phyloP scores from a whole-genome alignment of 768 basidiomycete species.

The Mycena belliarum region DNA sequence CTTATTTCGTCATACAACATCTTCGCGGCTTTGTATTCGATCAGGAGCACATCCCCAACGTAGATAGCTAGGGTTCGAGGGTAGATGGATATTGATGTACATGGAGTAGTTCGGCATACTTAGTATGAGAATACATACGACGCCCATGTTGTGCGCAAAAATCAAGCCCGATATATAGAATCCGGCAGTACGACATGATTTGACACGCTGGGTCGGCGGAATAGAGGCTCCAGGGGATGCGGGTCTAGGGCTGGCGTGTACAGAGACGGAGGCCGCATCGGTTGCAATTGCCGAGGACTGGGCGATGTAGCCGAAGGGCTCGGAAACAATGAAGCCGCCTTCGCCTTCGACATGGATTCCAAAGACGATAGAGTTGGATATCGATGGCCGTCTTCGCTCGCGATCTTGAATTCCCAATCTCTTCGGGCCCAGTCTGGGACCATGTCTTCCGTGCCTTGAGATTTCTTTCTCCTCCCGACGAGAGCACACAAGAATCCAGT shows the following conservation, averaged over 20 bases:
- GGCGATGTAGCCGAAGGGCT: conserved; percentile 17
- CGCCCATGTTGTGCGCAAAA: neutral
- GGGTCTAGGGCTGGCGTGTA: conserved; percentile 31
- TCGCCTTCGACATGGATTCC: conserved; percentile 36
- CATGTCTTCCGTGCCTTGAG: conserved; percentile 50
- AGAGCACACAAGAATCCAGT: conserved; percentile 60
- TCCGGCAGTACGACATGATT: conserved; percentile 8
- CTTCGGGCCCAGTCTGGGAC: conserved; percentile 65
- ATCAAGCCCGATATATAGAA: neutral
- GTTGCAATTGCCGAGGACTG: conserved; percentile 18
- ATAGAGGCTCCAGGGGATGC: conserved; percentile 38
- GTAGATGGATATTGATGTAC: too few species aligned
- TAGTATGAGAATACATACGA: neutral
- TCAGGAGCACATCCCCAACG: too few species aligned
- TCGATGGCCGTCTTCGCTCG: conserved; percentile 46
- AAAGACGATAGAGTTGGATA: conserved; percentile 46
- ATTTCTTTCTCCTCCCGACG: conserved; percentile 40
- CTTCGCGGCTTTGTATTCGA: too few species aligned
- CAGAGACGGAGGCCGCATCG: conserved; percentile 18
- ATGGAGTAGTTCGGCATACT: too few species aligned
- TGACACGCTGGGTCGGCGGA: conserved; percentile 34
- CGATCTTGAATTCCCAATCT: conserved; percentile 57
- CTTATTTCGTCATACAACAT: too few species aligned
- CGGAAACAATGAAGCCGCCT: conserved; percentile 9
- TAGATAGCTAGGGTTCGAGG: too few species aligned